Evolutionary conservation across 768 basidiomycete genomes (phyloP).

Genomic region (Harrya chromipes): DNA sequence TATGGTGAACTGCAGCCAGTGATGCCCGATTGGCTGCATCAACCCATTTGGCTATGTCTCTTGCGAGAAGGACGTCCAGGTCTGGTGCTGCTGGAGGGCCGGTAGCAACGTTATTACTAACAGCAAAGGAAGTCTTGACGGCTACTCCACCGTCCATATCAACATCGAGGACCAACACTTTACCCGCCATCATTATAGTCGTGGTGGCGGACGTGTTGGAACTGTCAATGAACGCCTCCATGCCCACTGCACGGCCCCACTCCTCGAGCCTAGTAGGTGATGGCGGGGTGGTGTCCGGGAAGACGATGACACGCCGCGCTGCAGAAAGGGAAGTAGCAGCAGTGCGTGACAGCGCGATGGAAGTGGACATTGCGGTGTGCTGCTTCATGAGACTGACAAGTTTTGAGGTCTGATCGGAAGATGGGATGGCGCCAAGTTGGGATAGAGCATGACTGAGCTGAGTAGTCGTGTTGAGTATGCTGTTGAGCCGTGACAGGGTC

Average conservation of each 20-base stretch:
- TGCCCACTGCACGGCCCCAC: slow-evolving; percentile 63
- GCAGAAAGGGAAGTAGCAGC: slow-evolving; percentile 21
- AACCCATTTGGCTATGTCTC: slow-evolving; percentile 55
- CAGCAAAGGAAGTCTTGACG: slow-evolving; percentile 74
- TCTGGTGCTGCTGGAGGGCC: slow-evolving; percentile 41
- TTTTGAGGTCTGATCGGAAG: slow-evolving; percentile 59
- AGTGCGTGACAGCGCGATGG: slow-evolving; percentile 26
- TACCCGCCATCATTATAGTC: slow-evolving; percentile 68
- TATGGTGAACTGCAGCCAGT: slow-evolving; percentile 11
- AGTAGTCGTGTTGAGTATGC: slow-evolving; percentile 49
- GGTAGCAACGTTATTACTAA: slow-evolving; percentile 42
- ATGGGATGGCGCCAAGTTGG: slow-evolving; percentile 41
- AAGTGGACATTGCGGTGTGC: slow-evolving; percentile 43
- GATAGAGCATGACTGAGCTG: slow-evolving; percentile 53
- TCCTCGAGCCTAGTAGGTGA: slow-evolving; percentile 44
- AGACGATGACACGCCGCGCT: slow-evolving; percentile 17
- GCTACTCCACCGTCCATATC: slow-evolving; percentile 50
- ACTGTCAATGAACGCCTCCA: slow-evolving; percentile 72
- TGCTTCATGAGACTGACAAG: slow-evolving; percentile 67
- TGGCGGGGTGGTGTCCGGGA: slow-evolving; percentile 29
- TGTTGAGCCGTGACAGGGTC: slow-evolving; percentile 39
- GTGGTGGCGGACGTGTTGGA: slow-evolving; percentile 40
- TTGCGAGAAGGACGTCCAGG: slow-evolving; percentile 61
- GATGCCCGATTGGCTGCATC: slow-evolving; percentile 38
- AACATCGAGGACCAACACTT: slow-evolving; percentile 77